Evolutionary conservation across 768 basidiomycete genomes (phyloP).

Genomic region (Infundibulicybe gibba): DNA sequence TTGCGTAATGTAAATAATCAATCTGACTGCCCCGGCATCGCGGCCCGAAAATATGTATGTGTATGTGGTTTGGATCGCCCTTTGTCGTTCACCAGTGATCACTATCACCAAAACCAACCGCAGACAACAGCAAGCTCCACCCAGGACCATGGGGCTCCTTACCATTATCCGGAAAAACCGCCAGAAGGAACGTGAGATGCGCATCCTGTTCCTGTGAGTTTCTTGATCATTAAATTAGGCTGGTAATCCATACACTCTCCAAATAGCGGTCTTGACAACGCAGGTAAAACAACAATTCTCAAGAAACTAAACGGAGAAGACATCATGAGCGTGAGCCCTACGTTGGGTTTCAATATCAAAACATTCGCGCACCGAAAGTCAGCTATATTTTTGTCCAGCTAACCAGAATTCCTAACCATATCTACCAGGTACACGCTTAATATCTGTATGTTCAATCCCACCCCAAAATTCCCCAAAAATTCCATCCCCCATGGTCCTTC

Average conservation of each 20-base stretch:
- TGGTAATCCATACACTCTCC: slow-evolving; percentile 8
- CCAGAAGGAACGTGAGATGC: slow-evolving; percentile 95
- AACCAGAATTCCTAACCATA: slow-evolving; percentile 9
- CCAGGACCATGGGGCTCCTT: slow-evolving; percentile 77
- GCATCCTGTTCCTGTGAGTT: slow-evolving; percentile 85
- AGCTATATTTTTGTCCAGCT: slow-evolving; percentile 19
- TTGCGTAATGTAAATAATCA: too few species aligned
- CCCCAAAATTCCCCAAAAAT: neutral
- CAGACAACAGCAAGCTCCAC: neutral
- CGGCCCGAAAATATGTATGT: too few species aligned
- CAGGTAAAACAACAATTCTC: slow-evolving; percentile 96
- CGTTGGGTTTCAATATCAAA: slow-evolving; percentile 98
- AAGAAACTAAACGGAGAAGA: slow-evolving; percentile 95
- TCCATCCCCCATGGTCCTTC: neutral
- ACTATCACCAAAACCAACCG: too few species aligned
- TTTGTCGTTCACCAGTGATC: too few species aligned
- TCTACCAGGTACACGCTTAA: slow-evolving; percentile 66
- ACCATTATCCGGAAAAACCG: slow-evolving; percentile 97
- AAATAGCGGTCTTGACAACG: slow-evolving; percentile 91
- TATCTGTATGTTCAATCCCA: slow-evolving; percentile 52
- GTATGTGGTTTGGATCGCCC: too few species aligned
- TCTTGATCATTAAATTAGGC: neutral
- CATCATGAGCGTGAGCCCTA: slow-evolving; percentile 84
- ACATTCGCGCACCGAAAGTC: slow-evolving; percentile 91
- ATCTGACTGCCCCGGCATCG: too few species aligned